Evolutionary conservation across 2,329 filamentous ascomycete species (phyloP).

Genomic region (Pseudogymnoascus sp.): DNA sequence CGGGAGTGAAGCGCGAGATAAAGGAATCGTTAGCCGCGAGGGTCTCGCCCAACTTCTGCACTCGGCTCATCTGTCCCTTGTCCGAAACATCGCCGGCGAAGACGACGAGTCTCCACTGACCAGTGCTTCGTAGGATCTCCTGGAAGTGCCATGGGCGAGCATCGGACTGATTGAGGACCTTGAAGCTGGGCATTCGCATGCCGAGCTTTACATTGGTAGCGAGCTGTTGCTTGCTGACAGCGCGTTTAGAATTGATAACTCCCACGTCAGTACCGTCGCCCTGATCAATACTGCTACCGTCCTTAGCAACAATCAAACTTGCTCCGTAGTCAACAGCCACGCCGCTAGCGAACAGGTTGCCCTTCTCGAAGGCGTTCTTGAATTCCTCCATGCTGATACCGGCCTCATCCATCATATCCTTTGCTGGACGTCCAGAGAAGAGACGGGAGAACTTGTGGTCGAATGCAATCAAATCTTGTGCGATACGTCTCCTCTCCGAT

Average conservation of each 20-base stretch:
- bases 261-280: slow-evolving; percentile 43
- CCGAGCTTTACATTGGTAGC: slow-evolving; percentile 29
- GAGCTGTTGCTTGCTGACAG: slow-evolving; percentile 30
- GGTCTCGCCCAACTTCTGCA: slow-evolving; percentile 42
- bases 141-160: slow-evolving; percentile 52
- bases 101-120: slow-evolving; percentile 51
- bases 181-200: slow-evolving; percentile 51
- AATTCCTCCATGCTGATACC: slow-evolving; percentile 59
- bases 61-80: slow-evolving; percentile 36
- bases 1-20: slow-evolving; percentile 1
- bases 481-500: slow-evolving; percentile 48
- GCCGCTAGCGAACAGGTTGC: slow-evolving; percentile 54
- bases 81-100: slow-evolving; percentile 52
- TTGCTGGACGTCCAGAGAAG: slow-evolving; percentile 52
- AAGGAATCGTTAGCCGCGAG: slow-evolving; percentile 36
- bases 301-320: slow-evolving; percentile 51
- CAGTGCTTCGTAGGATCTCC: slow-evolving; percentile 46
- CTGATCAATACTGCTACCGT: slow-evolving; percentile 37
- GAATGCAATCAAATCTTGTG: slow-evolving; percentile 57
- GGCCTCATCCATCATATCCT: slow-evolving; percentile 34
- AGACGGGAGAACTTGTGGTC: slow-evolving; percentile 51
- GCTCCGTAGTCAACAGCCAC: slow-evolving; percentile 52
- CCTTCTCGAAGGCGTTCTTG: slow-evolving; percentile 53
- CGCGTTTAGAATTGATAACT: slow-evolving; percentile 17
- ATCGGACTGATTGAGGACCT: slow-evolving; percentile 52